Conservation (phyloP, 225 moss, liverwort and hornwort genomes). For the Polytrichum commune region DNA sequence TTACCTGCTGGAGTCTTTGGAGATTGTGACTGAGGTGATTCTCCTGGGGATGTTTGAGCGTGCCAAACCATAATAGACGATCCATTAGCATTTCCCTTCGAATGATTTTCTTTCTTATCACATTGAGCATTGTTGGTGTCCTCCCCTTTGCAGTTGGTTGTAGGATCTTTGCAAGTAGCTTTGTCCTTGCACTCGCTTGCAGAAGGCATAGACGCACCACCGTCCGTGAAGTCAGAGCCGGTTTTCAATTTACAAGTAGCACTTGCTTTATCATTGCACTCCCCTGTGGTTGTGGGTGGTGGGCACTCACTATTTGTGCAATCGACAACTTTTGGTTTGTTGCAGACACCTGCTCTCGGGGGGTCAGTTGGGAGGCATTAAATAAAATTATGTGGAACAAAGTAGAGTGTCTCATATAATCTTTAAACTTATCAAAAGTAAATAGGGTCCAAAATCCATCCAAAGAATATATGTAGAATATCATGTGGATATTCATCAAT, state of each 20-base stretch:
- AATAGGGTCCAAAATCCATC: too few relatives aligned
- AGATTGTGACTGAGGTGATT: neutral
- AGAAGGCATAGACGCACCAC: neutral
- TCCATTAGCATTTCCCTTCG: slow-evolving; percentile 1
- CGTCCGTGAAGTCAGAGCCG: too few relatives aligned
- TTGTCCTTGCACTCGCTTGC: neutral
- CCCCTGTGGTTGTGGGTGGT: neutral
- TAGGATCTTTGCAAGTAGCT: neutral
- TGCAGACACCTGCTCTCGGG: neutral
- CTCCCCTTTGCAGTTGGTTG: neutral
- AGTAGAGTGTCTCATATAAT: too few relatives aligned
- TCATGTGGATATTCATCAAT: too few relatives aligned
- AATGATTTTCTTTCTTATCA: neutral
- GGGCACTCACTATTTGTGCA: slow-evolving; percentile 1
- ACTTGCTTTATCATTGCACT: neutral
- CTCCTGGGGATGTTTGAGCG: neutral
- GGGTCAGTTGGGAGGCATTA: too few relatives aligned
- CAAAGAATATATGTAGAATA: too few relatives aligned
- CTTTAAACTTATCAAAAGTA: too few relatives aligned
- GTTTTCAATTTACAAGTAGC: neutral
- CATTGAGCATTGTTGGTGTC: neutral
- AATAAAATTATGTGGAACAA: too few relatives aligned
- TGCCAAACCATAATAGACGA: slow-evolving; percentile 27
- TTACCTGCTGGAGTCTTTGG: neutral
- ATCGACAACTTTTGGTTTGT: neutral